Evolutionary conservation across 2,329 filamentous ascomycete species (phyloP).

Genomic region (Penicillium sp.): DNA sequence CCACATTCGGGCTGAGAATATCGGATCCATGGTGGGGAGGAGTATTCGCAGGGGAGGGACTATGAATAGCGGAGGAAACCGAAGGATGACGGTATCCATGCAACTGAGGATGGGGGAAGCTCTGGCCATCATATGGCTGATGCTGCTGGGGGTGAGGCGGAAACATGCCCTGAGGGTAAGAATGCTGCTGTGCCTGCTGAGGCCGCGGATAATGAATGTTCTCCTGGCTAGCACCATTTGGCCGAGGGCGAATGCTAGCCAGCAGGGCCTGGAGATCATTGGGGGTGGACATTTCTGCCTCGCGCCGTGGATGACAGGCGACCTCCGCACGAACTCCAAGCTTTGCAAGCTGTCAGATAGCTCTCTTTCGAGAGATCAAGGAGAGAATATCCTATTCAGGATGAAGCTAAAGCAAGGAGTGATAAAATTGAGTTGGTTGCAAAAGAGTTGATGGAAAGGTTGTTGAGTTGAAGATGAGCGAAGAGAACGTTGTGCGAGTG

Average conservation of each 20-base stretch:
- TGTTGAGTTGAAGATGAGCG: background rate
- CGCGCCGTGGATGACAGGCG: slow-evolving; percentile 25
- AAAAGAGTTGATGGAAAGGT: background rate
- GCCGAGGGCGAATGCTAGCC: slow-evolving; percentile 41
- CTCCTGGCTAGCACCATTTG: slow-evolving; percentile 28
- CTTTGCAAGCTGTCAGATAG: slow-evolving; percentile 22
- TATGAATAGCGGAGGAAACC: slow-evolving; percentile 54
- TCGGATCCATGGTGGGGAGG: slow-evolving; percentile 53
- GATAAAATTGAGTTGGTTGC: slow-evolving; percentile 8
- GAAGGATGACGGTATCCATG: slow-evolving; percentile 50
- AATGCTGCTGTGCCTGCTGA: slow-evolving; percentile 23
- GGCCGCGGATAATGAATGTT: slow-evolving; percentile 22
- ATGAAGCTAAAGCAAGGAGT: slow-evolving; percentile 12
- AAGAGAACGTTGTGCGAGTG: slow-evolving; percentile 15
- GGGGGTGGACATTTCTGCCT: slow-evolving; percentile 44
- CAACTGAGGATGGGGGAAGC: slow-evolving; percentile 27
- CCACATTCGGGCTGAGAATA: slow-evolving; percentile 52
- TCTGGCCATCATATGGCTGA: slow-evolving; percentile 28
- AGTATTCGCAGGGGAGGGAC: slow-evolving; percentile 48
- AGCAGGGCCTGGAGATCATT: slow-evolving; percentile 44
- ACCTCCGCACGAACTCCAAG: slow-evolving; percentile 27
- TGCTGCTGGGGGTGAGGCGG: slow-evolving; percentile 24
- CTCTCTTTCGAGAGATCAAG: slow-evolving; percentile 30
- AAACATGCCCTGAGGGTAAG: slow-evolving; percentile 21
- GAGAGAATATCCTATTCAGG: slow-evolving; percentile 11